Conservation (phyloP, 768 basidiomycete species). For the Hericium coralloides region DNA sequence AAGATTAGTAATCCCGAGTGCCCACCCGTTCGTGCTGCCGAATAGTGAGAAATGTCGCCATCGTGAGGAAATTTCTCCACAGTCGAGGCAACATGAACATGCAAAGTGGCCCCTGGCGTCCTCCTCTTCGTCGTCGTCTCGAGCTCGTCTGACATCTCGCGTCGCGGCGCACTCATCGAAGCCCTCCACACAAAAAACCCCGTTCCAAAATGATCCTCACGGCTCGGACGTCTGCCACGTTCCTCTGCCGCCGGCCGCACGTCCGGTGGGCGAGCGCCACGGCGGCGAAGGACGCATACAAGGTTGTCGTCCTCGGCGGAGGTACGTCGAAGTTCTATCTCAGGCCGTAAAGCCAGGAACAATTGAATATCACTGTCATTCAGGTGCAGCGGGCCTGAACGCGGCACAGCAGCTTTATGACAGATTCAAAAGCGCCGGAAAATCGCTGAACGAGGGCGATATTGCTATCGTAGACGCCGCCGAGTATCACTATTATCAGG, state of each 20-base stretch:
- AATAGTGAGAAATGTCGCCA: too few relatives aligned
- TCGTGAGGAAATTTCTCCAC: too few relatives aligned
- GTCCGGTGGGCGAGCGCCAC: constrained; percentile 19
- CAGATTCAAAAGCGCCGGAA: constrained; percentile 63
- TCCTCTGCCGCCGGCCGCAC: neutral
- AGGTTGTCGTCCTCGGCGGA: constrained; percentile 80
- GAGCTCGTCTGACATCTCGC: too few relatives aligned
- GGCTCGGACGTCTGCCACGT: neutral
- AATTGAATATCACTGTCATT: neutral
- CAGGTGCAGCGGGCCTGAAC: constrained; percentile 75
- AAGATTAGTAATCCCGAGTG: too few relatives aligned
- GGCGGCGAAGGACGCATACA: constrained; percentile 49
- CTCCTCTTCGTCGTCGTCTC: too few relatives aligned
- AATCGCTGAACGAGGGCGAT: constrained; percentile 61
- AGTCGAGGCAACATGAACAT: too few relatives aligned
- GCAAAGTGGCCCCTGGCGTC: too few relatives aligned
- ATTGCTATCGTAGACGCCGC: constrained; percentile 82
- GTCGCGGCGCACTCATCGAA: too few relatives aligned
- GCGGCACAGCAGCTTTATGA: constrained; percentile 86
- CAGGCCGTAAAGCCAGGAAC: neutral
- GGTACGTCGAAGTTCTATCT: constrained; percentile 38
- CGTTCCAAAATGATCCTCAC: neutral
- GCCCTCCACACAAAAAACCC: neutral
- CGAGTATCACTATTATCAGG: constrained; percentile 80
- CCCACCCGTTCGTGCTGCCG: too few relatives aligned